These are phyloP conservation scores for Beauveria bassiana DNA, from an alignment of 2,329 filamentous ascomycete genomes.

Conservation along the genomic window DNA sequence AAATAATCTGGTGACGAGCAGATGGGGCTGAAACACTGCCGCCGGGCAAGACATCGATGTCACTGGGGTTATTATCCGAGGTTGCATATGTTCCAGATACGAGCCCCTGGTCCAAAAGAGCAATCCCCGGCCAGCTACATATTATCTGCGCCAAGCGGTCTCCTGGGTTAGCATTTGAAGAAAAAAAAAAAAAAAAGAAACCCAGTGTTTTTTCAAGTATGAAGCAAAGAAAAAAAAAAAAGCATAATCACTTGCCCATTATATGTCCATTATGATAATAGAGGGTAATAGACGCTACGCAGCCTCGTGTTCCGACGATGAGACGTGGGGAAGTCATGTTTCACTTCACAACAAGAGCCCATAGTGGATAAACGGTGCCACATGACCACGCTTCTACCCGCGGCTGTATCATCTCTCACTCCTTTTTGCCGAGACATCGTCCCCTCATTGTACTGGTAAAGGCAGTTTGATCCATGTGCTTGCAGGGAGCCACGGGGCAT, in stretches of 20 bases:
- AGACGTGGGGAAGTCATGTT: neutral
- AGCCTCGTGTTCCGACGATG: neutral
- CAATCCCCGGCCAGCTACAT: neutral
- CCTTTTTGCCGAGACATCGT: neutral
- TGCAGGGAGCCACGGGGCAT: neutral
- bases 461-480: neutral
- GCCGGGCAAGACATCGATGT: neutral
- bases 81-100: neutral
- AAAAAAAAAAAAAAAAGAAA: too few relatives aligned
- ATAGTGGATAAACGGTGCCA: neutral
- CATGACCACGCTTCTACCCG: constrained; percentile 5
- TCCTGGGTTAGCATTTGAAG: too few relatives aligned
- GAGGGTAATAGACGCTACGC: neutral
- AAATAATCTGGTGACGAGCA: neutral
- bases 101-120: neutral
- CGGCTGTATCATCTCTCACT: neutral
- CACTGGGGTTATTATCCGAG: neutral
- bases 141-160: neutral
- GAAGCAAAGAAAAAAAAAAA: neutral
- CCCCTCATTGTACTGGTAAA: neutral
- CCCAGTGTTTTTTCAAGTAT: neutral
- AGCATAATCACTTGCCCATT: too few relatives aligned
- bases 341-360: neutral
- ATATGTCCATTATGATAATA: too few relatives aligned
- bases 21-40: neutral